phyloP scores from a whole-genome alignment of 1,139 yeast genomes.

The Nakaseomyces kungkrabaensis region DNA sequence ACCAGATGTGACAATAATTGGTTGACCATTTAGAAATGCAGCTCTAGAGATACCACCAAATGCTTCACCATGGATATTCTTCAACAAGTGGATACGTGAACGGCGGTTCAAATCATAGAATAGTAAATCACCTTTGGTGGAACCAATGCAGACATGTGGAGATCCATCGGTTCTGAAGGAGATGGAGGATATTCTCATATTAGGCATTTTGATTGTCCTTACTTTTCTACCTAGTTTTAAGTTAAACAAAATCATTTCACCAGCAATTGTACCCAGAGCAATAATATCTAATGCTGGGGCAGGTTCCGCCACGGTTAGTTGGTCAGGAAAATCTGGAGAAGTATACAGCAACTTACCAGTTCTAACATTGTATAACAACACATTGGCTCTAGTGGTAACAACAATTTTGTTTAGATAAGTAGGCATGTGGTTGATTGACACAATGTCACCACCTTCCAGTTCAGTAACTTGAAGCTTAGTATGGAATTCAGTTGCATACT shows the following conservation, averaged over 20 bases:
- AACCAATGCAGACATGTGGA: conserved; percentile 73
- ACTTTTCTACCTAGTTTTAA: conserved; percentile 54
- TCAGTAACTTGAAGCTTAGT: conserved; percentile 50
- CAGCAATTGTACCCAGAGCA: conserved; percentile 68
- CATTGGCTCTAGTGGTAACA: conserved; percentile 56
- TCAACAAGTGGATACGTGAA: conserved; percentile 63
- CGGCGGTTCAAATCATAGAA: conserved; percentile 74
- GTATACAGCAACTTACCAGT: conserved; percentile 66
- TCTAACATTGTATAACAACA: conserved; percentile 59
- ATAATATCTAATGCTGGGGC: conserved; percentile 84
- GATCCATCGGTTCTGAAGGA: conserved; percentile 92
- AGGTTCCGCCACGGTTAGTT: conserved; percentile 53
- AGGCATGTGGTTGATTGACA: conserved; percentile 71
- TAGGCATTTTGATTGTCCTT: conserved; percentile 51
- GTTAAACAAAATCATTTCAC: conserved; percentile 58
- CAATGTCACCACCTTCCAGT: conserved; percentile 54
- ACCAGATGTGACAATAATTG: conserved; percentile 83
- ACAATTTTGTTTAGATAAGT: conserved; percentile 86
- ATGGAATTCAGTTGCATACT: conserved; percentile 54
- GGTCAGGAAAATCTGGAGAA: conserved; percentile 42
- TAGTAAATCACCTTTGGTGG: conserved; percentile 70
- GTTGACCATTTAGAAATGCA: conserved; percentile 81
- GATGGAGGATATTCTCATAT: conserved; percentile 51
- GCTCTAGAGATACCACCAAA: conserved; percentile 77
- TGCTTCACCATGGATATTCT: conserved; percentile 61